These are phyloP conservation scores for Coriaria nepalensis DNA, from an alignment of 306 rosid species.

Conservation along the genomic window DNA sequence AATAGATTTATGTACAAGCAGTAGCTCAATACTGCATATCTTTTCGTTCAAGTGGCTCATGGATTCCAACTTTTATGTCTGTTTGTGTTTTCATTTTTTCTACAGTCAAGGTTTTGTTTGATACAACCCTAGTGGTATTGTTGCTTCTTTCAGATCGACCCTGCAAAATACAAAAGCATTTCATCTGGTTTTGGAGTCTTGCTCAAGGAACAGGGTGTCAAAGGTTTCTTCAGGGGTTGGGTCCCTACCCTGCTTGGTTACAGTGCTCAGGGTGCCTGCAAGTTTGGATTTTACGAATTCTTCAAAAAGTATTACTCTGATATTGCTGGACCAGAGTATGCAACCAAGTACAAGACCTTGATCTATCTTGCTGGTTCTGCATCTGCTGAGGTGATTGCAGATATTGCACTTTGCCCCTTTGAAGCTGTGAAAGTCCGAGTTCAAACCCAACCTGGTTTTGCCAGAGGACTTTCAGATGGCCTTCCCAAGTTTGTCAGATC, in stretches of 20 bases:
- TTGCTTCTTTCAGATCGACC: conserved; percentile 59
- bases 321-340: conserved; percentile 88
- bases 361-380: conserved; percentile 98
- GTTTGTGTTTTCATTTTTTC: too few relatives aligned
- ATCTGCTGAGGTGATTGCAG: conserved; percentile 94
- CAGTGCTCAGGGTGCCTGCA: conserved; percentile 99
- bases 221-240: conserved; percentile 95
- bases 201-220: conserved; percentile 83
- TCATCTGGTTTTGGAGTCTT: conserved; percentile 83
- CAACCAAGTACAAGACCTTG: conserved; percentile 92
- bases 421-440: conserved; percentile 98
- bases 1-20: too few relatives aligned
- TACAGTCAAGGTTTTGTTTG: too few relatives aligned
- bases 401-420: conserved; percentile 84
- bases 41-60: too few relatives aligned
- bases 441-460: conserved; percentile 96
- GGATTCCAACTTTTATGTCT: too few relatives aligned
- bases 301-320: conserved; percentile 93
- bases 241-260: conserved; percentile 92
- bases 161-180: conserved; percentile 71
- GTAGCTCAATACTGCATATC: too few relatives aligned
- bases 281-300: conserved; percentile 87
- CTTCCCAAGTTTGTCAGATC: conserved; percentile 76
- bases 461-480: conserved; percentile 82
- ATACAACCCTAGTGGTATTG: not conserved